A percentile compares a stretch with the other conserved stretches of the same genome.
Evolutionary conservation across 345 rosid species (phyloP).

Genomic region (Murraya paniculata): DNA sequence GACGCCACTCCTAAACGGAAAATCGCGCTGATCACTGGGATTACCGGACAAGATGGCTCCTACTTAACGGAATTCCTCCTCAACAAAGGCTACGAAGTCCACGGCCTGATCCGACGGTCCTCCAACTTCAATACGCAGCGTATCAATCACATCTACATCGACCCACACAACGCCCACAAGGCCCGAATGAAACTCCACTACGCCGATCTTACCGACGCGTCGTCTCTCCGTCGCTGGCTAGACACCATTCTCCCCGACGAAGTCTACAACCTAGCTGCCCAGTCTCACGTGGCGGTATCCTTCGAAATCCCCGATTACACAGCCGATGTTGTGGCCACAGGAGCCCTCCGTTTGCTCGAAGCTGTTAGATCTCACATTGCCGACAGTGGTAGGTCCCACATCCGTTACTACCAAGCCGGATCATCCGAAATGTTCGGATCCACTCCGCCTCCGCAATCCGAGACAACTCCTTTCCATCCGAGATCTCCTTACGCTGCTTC

Average conservation of each 20-base stretch:
- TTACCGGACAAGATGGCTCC: slow-evolving; percentile 97
- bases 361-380: slow-evolving; percentile 86
- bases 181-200: slow-evolving; percentile 92
- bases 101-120: slow-evolving; percentile 90
- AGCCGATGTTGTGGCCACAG: slow-evolving; percentile 92
- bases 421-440: slow-evolving; percentile 98
- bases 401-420: slow-evolving; percentile 91
- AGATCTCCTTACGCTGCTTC: slow-evolving; percentile 97
- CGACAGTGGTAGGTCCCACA: slow-evolving; percentile 59
- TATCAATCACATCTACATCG: slow-evolving; percentile 91
- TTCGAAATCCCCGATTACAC: slow-evolving; percentile 98
- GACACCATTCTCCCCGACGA: slow-evolving; percentile 83
- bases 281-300: slow-evolving; percentile 92
- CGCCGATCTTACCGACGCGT: slow-evolving; percentile 82
- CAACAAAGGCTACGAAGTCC: slow-evolving; percentile 73
- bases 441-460: slow-evolving; percentile 85
- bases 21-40: slow-evolving; percentile 83
- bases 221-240: slow-evolving; percentile 96
- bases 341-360: slow-evolving; percentile 88
- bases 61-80: slow-evolving; percentile 90
- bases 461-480: slow-evolving; percentile 84
- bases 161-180: slow-evolving; percentile 85
- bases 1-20: slow-evolving; percentile 27
- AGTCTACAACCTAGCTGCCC: slow-evolving; percentile 95
- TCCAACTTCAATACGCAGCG: slow-evolving; percentile 99